These are phyloP conservation scores for Clonostachys rhizophaga DNA, from an alignment of 2,329 filamentous ascomycete species.

Conservation along the genomic window DNA sequence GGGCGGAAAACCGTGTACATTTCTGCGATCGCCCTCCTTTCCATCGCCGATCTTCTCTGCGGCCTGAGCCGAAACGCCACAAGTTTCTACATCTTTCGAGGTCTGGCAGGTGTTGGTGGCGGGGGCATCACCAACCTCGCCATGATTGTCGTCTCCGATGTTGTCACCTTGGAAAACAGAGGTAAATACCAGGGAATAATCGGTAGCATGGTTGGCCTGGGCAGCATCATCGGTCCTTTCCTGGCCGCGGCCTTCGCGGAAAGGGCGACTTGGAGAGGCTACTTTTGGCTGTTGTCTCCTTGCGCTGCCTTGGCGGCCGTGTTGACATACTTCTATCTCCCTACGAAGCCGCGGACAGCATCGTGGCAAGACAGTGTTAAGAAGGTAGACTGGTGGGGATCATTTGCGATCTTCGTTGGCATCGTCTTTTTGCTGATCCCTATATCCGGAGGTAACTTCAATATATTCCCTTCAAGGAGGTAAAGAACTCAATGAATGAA, in stretches of 20 bases:
- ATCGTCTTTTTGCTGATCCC: conserved; percentile 60
- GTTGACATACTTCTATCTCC: conserved; percentile 40
- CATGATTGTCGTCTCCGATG: conserved; percentile 59
- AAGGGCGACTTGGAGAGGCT: conserved; percentile 30
- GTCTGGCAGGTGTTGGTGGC: conserved; percentile 54
- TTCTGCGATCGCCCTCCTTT: conserved; percentile 44
- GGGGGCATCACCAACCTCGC: conserved; percentile 55
- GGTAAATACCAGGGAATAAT: conserved; percentile 48
- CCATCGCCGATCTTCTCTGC: conserved; percentile 54
- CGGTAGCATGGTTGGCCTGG: conserved; percentile 30
- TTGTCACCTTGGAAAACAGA: conserved; percentile 53
- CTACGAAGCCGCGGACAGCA: conserved; percentile 43
- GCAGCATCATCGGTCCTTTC: conserved; percentile 36
- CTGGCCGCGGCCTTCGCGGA: conserved; percentile 31
- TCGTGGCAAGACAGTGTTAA: conserved; percentile 38
- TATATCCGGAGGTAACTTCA: conserved; percentile 45
- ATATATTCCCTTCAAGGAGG: not conserved
- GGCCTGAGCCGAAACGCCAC: conserved; percentile 48
- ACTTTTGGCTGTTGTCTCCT: conserved; percentile 45
- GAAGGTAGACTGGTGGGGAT: conserved; percentile 56
- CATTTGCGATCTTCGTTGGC: conserved; percentile 46
- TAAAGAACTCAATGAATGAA: not conserved
- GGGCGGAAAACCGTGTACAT: conserved; percentile 56
- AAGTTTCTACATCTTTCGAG: conserved; percentile 59
- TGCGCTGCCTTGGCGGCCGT: conserved; percentile 37